Conservation (phyloP, 306 rosid genomes). For the Casuarina cunninghamiana region DNA sequence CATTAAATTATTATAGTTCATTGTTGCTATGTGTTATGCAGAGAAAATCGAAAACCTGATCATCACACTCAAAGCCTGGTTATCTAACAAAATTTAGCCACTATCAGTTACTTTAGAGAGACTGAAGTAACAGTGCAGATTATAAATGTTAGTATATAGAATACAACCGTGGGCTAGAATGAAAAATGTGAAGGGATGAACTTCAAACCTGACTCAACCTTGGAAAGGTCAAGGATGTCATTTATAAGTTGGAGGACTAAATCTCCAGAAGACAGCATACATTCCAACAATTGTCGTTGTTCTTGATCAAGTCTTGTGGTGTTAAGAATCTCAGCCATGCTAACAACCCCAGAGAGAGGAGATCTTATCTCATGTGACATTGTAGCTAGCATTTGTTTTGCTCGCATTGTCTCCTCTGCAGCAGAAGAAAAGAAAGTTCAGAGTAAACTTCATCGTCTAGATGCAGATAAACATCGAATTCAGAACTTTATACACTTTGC, state of each 20-base stretch:
- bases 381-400: conserved; percentile 96
- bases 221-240: conserved; percentile 94
- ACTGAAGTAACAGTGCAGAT: neutral
- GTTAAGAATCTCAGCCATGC: conserved; percentile 93
- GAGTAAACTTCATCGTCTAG: conserved; percentile 19
- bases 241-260: conserved; percentile 94
- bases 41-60: neutral
- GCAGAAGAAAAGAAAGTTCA: conserved; percentile 10
- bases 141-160: neutral
- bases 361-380: conserved; percentile 98
- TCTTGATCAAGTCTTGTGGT: conserved; percentile 79
- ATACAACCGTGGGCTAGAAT: neutral
- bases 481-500: conserved; percentile 11
- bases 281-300: conserved; percentile 76
- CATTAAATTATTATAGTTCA: neutral
- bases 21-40: neutral
- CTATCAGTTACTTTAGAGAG: neutral
- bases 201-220: conserved; percentile 87
- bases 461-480: conserved; percentile 16
- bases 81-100: neutral
- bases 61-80: neutral
- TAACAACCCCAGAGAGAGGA: conserved; percentile 86
- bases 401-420: conserved; percentile 94
- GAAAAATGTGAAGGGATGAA: conserved; percentile 18
- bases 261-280: conserved; percentile 92